Conservation (phyloP, 2,329 filamentous ascomycete species). For the Pseudogymnoascus sp. region DNA sequence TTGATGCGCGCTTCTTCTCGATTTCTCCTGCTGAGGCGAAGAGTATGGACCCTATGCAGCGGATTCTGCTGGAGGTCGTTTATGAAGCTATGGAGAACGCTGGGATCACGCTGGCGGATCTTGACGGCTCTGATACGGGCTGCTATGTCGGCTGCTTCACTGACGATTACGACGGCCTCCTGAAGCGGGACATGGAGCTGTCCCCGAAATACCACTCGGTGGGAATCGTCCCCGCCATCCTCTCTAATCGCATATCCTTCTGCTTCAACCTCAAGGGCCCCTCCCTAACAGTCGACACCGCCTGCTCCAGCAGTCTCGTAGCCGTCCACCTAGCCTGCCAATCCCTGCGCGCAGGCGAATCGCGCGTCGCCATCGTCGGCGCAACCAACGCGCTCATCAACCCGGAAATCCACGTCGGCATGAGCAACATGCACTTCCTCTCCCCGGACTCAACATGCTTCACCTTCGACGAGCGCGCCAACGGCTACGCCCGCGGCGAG, state of each 20-base stretch:
- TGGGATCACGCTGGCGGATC: constrained; percentile 14
- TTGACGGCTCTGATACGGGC: constrained; percentile 8
- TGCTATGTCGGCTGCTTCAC: not conserved
- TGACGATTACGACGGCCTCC: not conserved
- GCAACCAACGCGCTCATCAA: constrained; percentile 16
- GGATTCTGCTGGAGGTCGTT: constrained; percentile 23
- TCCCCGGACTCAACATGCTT: constrained; percentile 26
- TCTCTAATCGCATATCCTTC: constrained; percentile 20
- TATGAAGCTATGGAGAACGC: constrained; percentile 26
- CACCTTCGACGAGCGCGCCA: constrained; percentile 33
- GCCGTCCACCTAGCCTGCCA: constrained; percentile 45
- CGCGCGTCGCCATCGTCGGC: constrained; percentile 17
- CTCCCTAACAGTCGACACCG: constrained; percentile 17
- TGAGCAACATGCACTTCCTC: constrained; percentile 25
- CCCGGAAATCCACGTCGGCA: constrained; percentile 21
- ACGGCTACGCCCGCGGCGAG: constrained; percentile 42
- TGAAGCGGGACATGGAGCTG: constrained; percentile 20
- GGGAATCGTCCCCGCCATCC: constrained; percentile 4
- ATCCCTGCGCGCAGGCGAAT: constrained; percentile 26
- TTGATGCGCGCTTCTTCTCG: constrained; percentile 21
- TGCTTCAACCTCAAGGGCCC: constrained; percentile 18
- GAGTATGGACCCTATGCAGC: constrained; percentile 28
- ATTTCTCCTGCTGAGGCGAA: constrained; percentile 15
- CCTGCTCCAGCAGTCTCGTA: constrained; percentile 37
- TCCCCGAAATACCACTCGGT: constrained; percentile 14